Percentiles rank a stretch among this genome's conserved stretches.
Conservation (phyloP, 805 yeast species). For the Ogataea methylovora region DNA sequence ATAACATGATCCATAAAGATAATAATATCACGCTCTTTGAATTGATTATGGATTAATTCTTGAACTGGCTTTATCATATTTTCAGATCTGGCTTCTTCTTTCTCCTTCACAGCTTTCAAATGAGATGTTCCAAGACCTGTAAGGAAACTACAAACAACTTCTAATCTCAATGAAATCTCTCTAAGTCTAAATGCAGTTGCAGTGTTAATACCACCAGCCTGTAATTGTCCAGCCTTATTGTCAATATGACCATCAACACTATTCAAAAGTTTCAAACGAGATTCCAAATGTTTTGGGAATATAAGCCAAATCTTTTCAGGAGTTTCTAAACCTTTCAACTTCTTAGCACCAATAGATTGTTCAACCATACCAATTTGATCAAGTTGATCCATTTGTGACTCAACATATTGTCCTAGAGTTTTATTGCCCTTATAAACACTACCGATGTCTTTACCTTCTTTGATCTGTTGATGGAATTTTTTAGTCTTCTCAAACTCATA, state of each 20-base stretch:
- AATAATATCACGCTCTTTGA: conserved; percentile 36
- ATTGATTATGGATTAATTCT: background rate
- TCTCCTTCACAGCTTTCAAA: conserved; percentile 19
- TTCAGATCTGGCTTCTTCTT: conserved; percentile 9
- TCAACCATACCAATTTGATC: conserved; percentile 64
- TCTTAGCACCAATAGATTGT: conserved; percentile 73
- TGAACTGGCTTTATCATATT: too few relatives aligned
- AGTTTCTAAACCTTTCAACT: conserved; percentile 89
- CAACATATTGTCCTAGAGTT: conserved; percentile 34
- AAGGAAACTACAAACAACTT: conserved; percentile 44
- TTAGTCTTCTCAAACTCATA: conserved; percentile 59
- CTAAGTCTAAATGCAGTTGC: conserved; percentile 34
- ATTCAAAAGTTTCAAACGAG: conserved; percentile 43
- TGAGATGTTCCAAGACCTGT: conserved; percentile 31
- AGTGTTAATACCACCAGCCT: conserved; percentile 21
- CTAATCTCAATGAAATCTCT: conserved; percentile 47
- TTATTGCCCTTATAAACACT: conserved; percentile 37
- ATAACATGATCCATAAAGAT: conserved; percentile 56
- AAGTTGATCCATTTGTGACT: conserved; percentile 55
- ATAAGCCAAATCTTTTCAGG: conserved; percentile 80
- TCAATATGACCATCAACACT: conserved; percentile 24
- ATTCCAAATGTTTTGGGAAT: conserved; percentile 58
- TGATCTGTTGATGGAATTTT: conserved; percentile 36
- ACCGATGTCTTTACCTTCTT: conserved; percentile 18
- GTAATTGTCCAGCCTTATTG: conserved; percentile 16